Base-by-base conservation (phyloP, 2,329 filamentous ascomycete genomes). In the Stagonosporopsis rhizophila region DNA sequence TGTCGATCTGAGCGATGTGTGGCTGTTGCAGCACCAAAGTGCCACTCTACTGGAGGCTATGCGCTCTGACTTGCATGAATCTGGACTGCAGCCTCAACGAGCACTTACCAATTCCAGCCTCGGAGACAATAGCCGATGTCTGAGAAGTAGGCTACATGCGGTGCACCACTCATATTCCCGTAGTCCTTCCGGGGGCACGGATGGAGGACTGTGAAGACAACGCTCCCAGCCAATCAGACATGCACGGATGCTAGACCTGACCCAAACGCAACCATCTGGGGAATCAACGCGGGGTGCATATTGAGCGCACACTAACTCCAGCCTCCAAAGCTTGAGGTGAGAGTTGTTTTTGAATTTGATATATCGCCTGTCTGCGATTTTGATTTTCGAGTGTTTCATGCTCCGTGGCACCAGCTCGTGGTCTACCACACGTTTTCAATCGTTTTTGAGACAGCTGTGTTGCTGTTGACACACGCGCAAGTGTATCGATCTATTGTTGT, bases 231-330 rank as follows among this genome's bases (percentile, higher is more conserved):
- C 52, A 51, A 56, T 51, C 35, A 51, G 35, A 38, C 17, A 20
- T 6, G 3, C 23, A 19, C 52, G 37, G 46, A 46, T n/a, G 20
- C 28, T 41, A 42, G 46, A 42, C 27, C 12, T 45, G 39, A 35
- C 22, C 39, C 41, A 46, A 22, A 56, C 46, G 35, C 50, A 50
- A 35, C 34, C 41, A 46, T 51, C 40, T 56, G 52, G 52, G 41
- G 46, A 51, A 45, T n/a, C 12, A 37, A 45, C 27, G 46, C 46
- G 52, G 52, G 46, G 52, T 46, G 34, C 41, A 51, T 30, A 32
- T 30, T 15, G 19, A 28, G n/a, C 41, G 46, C 35, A 46, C 45
- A 45, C n/a, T 40, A 20, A 22, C 12, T 19, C 19, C 52, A 41
- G 41, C 52, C 35, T 41, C 46, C 3, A 42, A 46, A 56, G 40